Base-by-base conservation (phyloP, 2,329 filamentous ascomycete genomes). In the Arthrobotrys iridis region DNA sequence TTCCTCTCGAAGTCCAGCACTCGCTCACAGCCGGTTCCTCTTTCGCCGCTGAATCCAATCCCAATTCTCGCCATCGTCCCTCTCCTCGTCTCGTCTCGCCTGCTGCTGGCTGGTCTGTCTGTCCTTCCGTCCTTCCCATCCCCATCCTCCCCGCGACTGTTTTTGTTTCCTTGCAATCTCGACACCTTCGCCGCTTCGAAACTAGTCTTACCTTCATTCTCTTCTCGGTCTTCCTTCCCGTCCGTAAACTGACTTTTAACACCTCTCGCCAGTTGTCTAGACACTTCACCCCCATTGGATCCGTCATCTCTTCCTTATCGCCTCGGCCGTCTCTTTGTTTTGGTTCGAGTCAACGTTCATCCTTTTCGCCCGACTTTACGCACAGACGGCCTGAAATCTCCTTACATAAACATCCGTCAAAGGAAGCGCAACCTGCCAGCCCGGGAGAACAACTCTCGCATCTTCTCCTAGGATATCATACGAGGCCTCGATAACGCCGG, bases 211-310 rank as follows among this genome's bases (percentile, higher is more conserved):
- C 35, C 45, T 55, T 45, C 30, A 10, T 35, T 87, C 82, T 89
- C 86, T 83, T 89, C 84, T 83, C 87, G 83, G 86, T 90, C 90
- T 78, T 89, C 86, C 81, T 91, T 89, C 79, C 18, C 37, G 8
- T 55, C 30, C 7, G 20, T 55, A 37, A 37, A 24, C 50, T 55
- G 13, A 55, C 50, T 55, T 37, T 13, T 5, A n/a, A n/a, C 30
- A 0, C 50, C 28, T 55, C 50, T 55, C 3, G 30, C 10, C 7
- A 20, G 15, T 37, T 37, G 6, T 55, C 50, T 37, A 55, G 50
- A 55, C 22, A n/a, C 18, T 55, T 30, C 37, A 37, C 55, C 41
- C 15, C 48, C 24, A 45, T 52, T 60, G 26, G 43, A 37, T 24
- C 62, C 28, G 8, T n/a, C 45, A 22, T 33, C 28, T 18, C 6